These are phyloP conservation scores for Camelina sativa DNA, from an alignment of 345 rosid species.

Conservation along the genomic window DNA sequence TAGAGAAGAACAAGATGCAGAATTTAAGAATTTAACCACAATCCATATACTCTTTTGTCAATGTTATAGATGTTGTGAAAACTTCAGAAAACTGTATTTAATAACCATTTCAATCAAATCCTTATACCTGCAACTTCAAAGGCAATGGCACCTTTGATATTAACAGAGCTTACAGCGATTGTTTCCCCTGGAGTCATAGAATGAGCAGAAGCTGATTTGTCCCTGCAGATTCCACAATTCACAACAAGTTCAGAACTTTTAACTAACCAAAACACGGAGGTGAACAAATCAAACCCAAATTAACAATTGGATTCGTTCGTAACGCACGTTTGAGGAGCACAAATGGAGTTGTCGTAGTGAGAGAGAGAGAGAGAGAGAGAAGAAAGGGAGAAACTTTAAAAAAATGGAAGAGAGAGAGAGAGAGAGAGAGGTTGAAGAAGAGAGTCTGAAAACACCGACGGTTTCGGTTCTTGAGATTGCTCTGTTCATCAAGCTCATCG, in stretches of 20 bases:
- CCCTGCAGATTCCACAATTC: slow-evolving; percentile 61
- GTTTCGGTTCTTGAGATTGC: slow-evolving; percentile 41
- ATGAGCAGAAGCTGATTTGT: slow-evolving; percentile 80
- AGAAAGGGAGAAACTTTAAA: slow-evolving; percentile 33
- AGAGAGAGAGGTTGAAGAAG: slow-evolving; percentile 36
- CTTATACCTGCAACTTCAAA: slow-evolving; percentile 84
- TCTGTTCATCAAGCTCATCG: slow-evolving; percentile 51
- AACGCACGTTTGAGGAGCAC: slow-evolving; percentile 92
- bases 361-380: slow-evolving; percentile 2
- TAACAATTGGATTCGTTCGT: neutral
- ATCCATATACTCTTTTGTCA: neutral
- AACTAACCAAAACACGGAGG: neutral
- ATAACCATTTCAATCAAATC: slow-evolving; percentile 7
- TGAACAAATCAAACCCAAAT: slow-evolving; percentile 19
- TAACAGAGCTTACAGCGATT: slow-evolving; percentile 67
- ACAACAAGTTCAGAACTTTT: slow-evolving; percentile 31
- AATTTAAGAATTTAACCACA: too few relatives aligned
- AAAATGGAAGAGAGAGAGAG: slow-evolving; percentile 39
- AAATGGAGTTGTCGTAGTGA: slow-evolving; percentile 36
- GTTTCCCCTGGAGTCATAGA: slow-evolving; percentile 82
- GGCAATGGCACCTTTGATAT: slow-evolving; percentile 74
- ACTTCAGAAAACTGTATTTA: neutral
- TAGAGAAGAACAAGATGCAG: too few relatives aligned
- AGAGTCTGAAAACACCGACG: slow-evolving; percentile 43
- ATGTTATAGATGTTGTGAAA: neutral